Evolutionary conservation across 305 asterid species (phyloP).

Genomic region (Rubia peregrina): DNA sequence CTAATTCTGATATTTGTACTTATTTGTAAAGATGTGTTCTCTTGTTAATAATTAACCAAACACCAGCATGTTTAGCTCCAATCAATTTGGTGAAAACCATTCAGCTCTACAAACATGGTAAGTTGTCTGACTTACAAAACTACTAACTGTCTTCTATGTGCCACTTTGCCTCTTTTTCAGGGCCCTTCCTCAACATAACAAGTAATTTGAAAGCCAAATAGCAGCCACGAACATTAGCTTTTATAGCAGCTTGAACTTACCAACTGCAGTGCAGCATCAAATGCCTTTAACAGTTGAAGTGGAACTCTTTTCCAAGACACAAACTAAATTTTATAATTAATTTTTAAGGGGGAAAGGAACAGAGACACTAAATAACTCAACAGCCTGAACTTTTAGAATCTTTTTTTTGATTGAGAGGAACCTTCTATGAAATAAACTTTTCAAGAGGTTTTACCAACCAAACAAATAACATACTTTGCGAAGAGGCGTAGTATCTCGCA

Average conservation of each 20-base stretch:
- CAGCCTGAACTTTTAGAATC: not conserved
- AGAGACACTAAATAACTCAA: not conserved
- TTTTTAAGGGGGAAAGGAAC: not conserved
- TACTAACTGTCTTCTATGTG: not conserved
- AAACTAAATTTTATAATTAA: not conserved
- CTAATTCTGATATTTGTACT: not conserved
- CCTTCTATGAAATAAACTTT: not conserved
- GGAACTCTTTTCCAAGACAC: not conserved
- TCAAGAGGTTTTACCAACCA: not conserved
- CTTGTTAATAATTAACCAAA: not conserved
- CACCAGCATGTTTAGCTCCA: not conserved
- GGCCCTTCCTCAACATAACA: not conserved
- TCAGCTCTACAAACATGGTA: not conserved
- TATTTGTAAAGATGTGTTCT: not conserved
- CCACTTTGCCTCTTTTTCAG: not conserved
- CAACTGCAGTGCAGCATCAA: constrained; percentile 3
- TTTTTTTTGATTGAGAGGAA: not conserved
- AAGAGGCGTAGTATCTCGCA: constrained; percentile 89
- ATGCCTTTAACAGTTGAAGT: not conserved
- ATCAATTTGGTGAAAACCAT: not conserved
- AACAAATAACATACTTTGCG: constrained; percentile 53
- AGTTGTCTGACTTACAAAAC: not conserved
- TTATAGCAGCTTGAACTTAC: not conserved
- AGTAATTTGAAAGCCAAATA: not conserved
- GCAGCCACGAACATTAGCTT: not conserved